A percentile compares a stretch with the other conserved stretches of the same genome.
These are phyloP conservation scores for Helotiales sp. DNA, from an alignment of 2,329 filamentous ascomycete genomes.

Conservation along the genomic window DNA sequence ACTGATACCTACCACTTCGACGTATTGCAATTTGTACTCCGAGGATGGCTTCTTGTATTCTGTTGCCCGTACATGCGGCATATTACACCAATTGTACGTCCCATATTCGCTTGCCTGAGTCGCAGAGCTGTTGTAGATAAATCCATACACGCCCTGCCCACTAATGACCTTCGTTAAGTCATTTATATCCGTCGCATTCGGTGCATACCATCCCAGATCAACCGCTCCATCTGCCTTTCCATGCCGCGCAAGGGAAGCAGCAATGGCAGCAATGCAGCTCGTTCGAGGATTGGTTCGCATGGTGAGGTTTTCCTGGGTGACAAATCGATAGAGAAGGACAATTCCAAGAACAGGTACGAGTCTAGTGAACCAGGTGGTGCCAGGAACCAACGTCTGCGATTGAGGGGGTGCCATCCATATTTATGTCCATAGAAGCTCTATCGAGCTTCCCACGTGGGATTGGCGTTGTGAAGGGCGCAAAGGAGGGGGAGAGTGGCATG, in stretches of 20 bases:
- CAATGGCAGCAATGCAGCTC: conserved; percentile 32
- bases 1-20: conserved; percentile 66
- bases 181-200: conserved; percentile 61
- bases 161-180: conserved; percentile 62
- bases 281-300: conserved; percentile 31
- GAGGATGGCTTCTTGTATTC: conserved; percentile 64
- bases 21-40: conserved; percentile 72
- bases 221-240: conserved; percentile 24
- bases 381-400: conserved; percentile 7
- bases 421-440: conserved; percentile 25
- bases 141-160: conserved; percentile 70
- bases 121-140: conserved; percentile 71
- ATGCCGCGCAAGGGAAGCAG: conserved; percentile 30
- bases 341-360: conserved; percentile 27
- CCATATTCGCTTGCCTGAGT: conserved; percentile 62
- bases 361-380: conserved; percentile 25
- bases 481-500: conserved; percentile 24
- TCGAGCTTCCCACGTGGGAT: conserved; percentile 22
- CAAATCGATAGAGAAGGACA: conserved; percentile 25
- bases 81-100: conserved; percentile 83
- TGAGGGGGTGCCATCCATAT: conserved; percentile 35
- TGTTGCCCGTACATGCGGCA: conserved; percentile 73
- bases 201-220: conserved; percentile 59
- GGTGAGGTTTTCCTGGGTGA: conserved; percentile 25
- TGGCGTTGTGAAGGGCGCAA: no score